Conservation (phyloP, 1,139 yeast species). For the Candida dubliniensis region DNA sequence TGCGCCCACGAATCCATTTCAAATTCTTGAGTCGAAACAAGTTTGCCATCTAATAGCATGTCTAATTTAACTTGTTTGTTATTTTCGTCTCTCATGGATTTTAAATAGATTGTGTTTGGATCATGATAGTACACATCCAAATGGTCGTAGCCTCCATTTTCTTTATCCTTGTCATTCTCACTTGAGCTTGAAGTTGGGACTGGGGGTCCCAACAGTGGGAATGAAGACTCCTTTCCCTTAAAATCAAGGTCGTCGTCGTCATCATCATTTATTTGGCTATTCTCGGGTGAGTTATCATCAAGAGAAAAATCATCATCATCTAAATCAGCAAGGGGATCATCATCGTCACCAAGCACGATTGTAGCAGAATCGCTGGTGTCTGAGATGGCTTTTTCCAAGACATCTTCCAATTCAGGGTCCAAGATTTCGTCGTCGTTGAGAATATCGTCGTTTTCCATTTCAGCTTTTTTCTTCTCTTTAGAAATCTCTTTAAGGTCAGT, state of each 20-base stretch:
- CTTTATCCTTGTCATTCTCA: conserved; percentile 11
- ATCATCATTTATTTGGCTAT: too few relatives aligned
- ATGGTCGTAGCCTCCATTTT: conserved; percentile 10
- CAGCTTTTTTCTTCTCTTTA: neutral
- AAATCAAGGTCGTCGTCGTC: too few relatives aligned
- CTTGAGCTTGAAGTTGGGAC: conserved; percentile 10
- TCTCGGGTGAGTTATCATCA: too few relatives aligned
- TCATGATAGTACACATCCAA: conserved; percentile 12
- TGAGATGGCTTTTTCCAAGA: conserved; percentile 11
- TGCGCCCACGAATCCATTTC: conserved; percentile 9
- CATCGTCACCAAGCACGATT: conserved; percentile 22
- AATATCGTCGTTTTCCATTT: neutral
- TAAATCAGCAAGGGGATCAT: conserved; percentile 7
- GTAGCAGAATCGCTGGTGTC: conserved; percentile 30
- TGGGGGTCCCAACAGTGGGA: neutral
- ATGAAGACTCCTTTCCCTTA: too few relatives aligned
- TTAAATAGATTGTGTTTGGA: conserved; percentile 12
- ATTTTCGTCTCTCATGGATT: conserved; percentile 9
- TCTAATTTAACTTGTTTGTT: conserved; percentile 8
- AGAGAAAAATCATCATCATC: conserved; percentile 6
- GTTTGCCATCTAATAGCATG: conserved; percentile 9
- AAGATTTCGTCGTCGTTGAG: conserved; percentile 7
- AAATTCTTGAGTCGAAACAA: conserved; percentile 9
- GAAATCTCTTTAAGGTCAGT: neutral
- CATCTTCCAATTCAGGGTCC: neutral